Evolutionary conservation across 2,329 filamentous ascomycete species (phyloP), one percentile per base, ranked within the genome.

Genomic region (Paraphoma sp.): DNA sequence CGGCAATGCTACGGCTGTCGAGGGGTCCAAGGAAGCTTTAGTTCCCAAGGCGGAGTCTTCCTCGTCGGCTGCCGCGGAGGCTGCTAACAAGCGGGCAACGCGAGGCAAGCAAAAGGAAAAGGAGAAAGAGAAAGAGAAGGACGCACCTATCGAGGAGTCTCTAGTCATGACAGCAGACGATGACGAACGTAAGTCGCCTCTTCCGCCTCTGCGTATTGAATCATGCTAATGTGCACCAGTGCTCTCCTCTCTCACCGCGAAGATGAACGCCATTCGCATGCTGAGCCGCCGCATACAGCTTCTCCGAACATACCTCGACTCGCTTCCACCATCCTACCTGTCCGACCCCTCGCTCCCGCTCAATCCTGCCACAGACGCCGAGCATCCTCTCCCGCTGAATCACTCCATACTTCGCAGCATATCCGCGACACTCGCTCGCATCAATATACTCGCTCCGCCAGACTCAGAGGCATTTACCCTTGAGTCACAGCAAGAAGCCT

Each of bases 251-350:
- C 86, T 99, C 18, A 95, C 89, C 29, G 90, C 93, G 58, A 97
- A 96, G 70, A 86, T 90, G 60, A 98, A 97, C 76, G 93, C 95
- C 28, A 89, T 97, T 71, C 94, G 93, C 79, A 97, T 97, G 88
- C 86, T 99, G 29, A 89, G 94, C 75, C 60, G 83, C 74, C 72
- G 84, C 76, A 71, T 85, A 62, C 69, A 81, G 65, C 79, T 87
- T 71, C 73, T 87, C 70, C 77, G 86, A 60, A 54, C 83, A 74
- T 98, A 97, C 73, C 86, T 99, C 45, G 82, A 89, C 60, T 85
- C 84, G 12, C 84, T 95, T 2, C 89, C 90, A 1, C 82, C 86
- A 7, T 88, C 87, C 18, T 87, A 88, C 68, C 79, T 88, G 36
- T 84, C 82, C 6, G 82, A 83, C 46, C 63, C 81, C 41, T 69